These are phyloP conservation scores for Stereum hirsutum DNA, from an alignment of 1,284 basidiomycete genomes.

Conservation along the genomic window DNA sequence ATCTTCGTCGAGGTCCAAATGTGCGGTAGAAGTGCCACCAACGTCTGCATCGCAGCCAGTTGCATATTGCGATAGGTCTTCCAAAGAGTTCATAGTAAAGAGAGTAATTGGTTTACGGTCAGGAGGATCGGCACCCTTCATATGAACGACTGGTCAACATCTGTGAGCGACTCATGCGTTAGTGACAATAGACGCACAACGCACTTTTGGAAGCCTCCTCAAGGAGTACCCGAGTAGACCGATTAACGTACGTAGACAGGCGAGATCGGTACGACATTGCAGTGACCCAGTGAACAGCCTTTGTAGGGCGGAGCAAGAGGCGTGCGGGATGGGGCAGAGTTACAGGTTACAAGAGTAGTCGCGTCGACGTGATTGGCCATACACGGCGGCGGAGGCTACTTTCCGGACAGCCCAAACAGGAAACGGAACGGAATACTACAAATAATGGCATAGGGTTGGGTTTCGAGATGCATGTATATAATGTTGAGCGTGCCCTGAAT, in stretches of 20 bases:
- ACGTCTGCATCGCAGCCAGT: slow-evolving; percentile 80
- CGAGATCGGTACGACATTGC: slow-evolving; percentile 26
- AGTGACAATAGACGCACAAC: slow-evolving; percentile 5
- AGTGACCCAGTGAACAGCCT: too few relatives aligned
- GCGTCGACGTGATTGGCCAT: too few relatives aligned
- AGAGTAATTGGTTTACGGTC: slow-evolving; percentile 49
- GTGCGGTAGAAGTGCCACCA: slow-evolving; percentile 73
- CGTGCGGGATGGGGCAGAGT: too few relatives aligned
- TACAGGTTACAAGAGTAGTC: too few relatives aligned
- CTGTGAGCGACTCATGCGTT: not conserved
- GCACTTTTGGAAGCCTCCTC: slow-evolving; percentile 24
- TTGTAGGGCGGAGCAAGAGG: too few relatives aligned
- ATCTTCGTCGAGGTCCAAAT: slow-evolving; percentile 53
- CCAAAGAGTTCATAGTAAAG: slow-evolving; percentile 49
- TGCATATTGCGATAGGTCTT: slow-evolving; percentile 54
- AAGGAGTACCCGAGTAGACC: slow-evolving; percentile 21
- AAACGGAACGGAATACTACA: too few relatives aligned
- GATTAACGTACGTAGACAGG: slow-evolving; percentile 25
- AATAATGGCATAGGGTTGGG: too few relatives aligned
- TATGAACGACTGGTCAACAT: slow-evolving; percentile 45
- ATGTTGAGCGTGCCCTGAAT: too few relatives aligned
- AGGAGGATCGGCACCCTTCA: slow-evolving; percentile 62
- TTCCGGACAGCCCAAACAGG: too few relatives aligned
- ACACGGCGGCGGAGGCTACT: too few relatives aligned
- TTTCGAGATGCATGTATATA: too few relatives aligned